Percentiles rank a stretch among this genome's conserved stretches.
Evolutionary conservation across 208 protist species (phyloP).

Genomic region (Wallacemonas sp.): DNA sequence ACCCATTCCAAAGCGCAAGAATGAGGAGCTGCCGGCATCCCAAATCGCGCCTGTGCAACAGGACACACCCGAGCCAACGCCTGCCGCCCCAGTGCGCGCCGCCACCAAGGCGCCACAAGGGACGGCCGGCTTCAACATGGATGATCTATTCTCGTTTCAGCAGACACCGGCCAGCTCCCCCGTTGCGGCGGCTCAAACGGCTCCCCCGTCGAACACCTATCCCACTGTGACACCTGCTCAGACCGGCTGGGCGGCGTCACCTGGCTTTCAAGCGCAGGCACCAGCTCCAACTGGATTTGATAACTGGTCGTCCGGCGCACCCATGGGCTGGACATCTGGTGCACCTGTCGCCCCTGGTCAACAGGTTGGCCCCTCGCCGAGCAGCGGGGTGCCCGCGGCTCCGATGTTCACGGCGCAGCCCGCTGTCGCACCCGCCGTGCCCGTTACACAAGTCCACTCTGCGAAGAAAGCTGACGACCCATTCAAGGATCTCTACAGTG

Average conservation of each 20-base stretch:
- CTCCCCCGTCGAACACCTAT: background rate
- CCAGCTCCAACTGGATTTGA: background rate
- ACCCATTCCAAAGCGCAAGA: constrained; percentile 2
- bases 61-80: constrained; percentile 8
- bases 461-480: constrained; percentile 32
- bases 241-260: background rate
- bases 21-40: background rate
- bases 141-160: constrained; percentile 42
- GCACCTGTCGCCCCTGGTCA: background rate
- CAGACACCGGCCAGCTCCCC: background rate
- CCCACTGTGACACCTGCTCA: background rate
- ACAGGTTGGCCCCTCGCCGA: background rate
- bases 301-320: constrained; percentile 29
- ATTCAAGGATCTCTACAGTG: constrained; percentile 56
- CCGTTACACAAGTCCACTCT: background rate
- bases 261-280: background rate
- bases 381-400: background rate
- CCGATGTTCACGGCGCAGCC: background rate
- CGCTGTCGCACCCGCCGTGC: background rate
- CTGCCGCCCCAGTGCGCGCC: constrained; percentile 2
- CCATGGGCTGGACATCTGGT: constrained; percentile 15
- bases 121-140: constrained; percentile 33
- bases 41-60: background rate
- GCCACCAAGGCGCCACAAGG: background rate
- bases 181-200: background rate